These are phyloP conservation scores for Penicillium concentricum DNA, from an alignment of 2,329 filamentous ascomycete species.

Conservation along the genomic window DNA sequence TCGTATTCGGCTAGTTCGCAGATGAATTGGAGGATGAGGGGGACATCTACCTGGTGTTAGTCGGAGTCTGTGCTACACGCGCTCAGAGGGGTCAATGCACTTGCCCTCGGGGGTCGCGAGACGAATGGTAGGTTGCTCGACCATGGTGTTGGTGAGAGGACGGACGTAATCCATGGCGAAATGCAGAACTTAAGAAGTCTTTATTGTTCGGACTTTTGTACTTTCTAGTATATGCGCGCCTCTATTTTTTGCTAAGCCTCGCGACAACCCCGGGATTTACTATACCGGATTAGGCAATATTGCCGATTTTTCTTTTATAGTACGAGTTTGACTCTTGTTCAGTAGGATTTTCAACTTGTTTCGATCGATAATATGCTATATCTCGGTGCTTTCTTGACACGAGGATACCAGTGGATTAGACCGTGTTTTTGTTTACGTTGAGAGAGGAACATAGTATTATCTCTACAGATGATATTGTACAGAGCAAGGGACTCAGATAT, in stretches of 20 bases:
- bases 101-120: constrained; percentile 43
- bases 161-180: constrained; percentile 3
- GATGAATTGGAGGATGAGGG: constrained; percentile 77
- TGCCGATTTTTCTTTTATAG: background rate
- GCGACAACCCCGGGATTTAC: background rate
- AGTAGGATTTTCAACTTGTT: background rate
- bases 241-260: background rate
- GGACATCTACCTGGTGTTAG: constrained; percentile 61
- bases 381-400: background rate
- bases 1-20: constrained; percentile 86
- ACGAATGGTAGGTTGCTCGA: constrained; percentile 39
- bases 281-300: constrained; percentile 3
- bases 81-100: constrained; percentile 3
- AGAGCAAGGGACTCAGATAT: background rate
- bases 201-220: background rate
- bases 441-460: background rate
- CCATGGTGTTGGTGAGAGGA: constrained; percentile 25
- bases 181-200: background rate
- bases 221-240: background rate
- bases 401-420: background rate
- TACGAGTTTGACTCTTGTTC: background rate
- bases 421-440: background rate
- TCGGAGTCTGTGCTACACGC: background rate
- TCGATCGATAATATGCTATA: background rate
- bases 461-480: constrained; percentile 6